These are phyloP conservation scores for Zymoseptoria ardabiliae DNA, from an alignment of 2,329 filamentous ascomycete genomes.

Conservation along the genomic window DNA sequence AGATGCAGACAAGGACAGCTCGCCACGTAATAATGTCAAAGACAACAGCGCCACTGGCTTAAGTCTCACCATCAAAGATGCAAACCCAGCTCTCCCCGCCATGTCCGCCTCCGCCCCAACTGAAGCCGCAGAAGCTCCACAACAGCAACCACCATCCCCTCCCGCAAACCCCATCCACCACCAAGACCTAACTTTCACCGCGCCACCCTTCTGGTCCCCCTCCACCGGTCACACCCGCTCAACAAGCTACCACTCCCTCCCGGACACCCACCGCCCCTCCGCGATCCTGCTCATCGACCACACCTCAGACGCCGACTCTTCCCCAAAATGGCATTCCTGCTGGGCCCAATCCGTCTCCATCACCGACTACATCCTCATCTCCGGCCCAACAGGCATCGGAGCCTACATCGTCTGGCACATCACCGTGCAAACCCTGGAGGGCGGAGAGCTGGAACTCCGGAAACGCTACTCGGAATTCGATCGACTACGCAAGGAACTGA, in stretches of 20 bases:
- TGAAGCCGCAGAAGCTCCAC: neutral
- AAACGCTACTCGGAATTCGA: slow-evolving; percentile 92
- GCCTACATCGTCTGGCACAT: slow-evolving; percentile 96
- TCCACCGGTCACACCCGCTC: slow-evolving; percentile 34
- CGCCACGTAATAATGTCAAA: neutral
- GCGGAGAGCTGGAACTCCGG: slow-evolving; percentile 26
- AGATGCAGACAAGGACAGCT: neutral
- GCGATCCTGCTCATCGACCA: slow-evolving; percentile 58
- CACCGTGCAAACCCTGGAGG: slow-evolving; percentile 75
- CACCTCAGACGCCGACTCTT: slow-evolving; percentile 51
- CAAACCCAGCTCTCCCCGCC: neutral
- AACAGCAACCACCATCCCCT: neutral
- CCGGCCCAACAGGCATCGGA: slow-evolving; percentile 56
- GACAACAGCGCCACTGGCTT: neutral
- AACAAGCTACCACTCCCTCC: slow-evolving; percentile 29
- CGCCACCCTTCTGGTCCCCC: slow-evolving; percentile 41
- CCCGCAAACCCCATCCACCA: neutral
- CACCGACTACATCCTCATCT: slow-evolving; percentile 55
- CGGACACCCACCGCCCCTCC: slow-evolving; percentile 25
- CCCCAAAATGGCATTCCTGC: slow-evolving; percentile 39
- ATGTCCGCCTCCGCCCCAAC: neutral
- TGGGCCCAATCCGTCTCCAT: slow-evolving; percentile 58
- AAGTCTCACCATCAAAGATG: neutral
- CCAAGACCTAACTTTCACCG: neutral
- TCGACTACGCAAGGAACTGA: slow-evolving; percentile 64